Evolutionary conservation across 495 filamentous ascomycete species (phyloP), one percentile per base, ranked within the genome.

Genomic region (Hypoxylon trugodes): DNA sequence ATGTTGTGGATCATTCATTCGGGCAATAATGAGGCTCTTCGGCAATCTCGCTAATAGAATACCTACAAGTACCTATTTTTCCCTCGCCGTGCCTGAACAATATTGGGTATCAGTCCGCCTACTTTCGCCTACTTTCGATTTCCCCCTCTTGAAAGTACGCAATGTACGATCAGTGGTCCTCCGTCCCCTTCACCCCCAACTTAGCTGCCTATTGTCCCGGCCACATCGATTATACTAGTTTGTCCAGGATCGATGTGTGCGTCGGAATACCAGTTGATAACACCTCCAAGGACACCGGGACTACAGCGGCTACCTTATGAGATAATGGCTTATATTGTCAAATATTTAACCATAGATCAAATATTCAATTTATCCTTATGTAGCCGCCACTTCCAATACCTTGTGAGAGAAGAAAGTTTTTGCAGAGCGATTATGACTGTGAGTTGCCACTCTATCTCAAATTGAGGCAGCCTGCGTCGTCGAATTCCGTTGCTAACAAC

Each of bases 371-470:
- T 87, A 22, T 79, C 77, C 24, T 66, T 79, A 37, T 79, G 82
- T 33, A 86, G 84, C 66, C 79, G 74, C 7, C 72, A 78, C 12
- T 77, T 92, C 13, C 74, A 79, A 52, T 79, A 71, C 45, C 69
- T 88, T 9, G 69, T 87, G 46, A 66, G 78, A 8, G 87, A 88
- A 52, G 80, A 86, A n/a, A 81, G 80, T 6, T 85, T 91, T 40
- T 86, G 87, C 30, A 83, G 81, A 32, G 77, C 77, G 40, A 76
- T 83, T 1, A 78, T 91, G 24, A 77, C 86, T 76, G 89, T 91
- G 68, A 68, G 70, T 66, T 24, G 18, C 19, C 18, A 41, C 33
- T 25, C 35, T 73, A 56, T 49, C 22, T 13, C 48, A 63, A 21
- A 50, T 66, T 7, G 47, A 56, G 35, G 52, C 49, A 52, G 51